Conservation (phyloP, 768 basidiomycete genomes). For the Gautieria morchelliformis region DNA sequence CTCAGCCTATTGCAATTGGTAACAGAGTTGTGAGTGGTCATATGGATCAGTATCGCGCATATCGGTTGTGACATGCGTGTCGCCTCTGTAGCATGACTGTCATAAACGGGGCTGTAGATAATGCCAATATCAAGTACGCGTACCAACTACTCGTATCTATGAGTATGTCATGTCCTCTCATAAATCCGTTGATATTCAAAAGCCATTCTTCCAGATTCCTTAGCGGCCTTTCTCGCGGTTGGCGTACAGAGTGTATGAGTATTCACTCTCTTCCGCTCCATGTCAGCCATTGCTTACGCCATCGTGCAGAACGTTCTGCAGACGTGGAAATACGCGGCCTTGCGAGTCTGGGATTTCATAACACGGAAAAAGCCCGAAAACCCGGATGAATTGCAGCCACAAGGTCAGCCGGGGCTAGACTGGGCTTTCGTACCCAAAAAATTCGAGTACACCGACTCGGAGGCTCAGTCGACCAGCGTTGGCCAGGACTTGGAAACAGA, state of each 20-base stretch:
- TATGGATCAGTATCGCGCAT: background rate
- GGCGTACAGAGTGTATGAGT: background rate
- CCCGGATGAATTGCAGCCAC: background rate
- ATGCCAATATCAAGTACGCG: background rate
- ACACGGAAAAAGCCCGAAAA: background rate
- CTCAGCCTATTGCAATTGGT: background rate
- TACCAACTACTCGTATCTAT: background rate
- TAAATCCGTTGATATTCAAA: background rate
- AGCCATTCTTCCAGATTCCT: background rate
- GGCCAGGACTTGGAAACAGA: background rate
- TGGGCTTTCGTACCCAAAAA: background rate
- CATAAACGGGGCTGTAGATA: background rate
- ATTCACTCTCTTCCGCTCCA: background rate
- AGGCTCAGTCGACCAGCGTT: background rate
- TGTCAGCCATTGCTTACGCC: background rate
- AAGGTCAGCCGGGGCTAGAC: background rate
- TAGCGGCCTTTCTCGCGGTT: background rate
- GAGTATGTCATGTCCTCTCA: background rate
- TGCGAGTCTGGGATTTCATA: background rate
- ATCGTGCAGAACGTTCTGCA: background rate
- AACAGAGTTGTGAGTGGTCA: background rate
- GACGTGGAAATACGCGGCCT: background rate
- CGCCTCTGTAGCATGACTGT: background rate
- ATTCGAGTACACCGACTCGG: background rate
- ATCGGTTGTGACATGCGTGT: background rate